phyloP scores from a whole-genome alignment of 345 rosid species.

The Acer campestre region DNA sequence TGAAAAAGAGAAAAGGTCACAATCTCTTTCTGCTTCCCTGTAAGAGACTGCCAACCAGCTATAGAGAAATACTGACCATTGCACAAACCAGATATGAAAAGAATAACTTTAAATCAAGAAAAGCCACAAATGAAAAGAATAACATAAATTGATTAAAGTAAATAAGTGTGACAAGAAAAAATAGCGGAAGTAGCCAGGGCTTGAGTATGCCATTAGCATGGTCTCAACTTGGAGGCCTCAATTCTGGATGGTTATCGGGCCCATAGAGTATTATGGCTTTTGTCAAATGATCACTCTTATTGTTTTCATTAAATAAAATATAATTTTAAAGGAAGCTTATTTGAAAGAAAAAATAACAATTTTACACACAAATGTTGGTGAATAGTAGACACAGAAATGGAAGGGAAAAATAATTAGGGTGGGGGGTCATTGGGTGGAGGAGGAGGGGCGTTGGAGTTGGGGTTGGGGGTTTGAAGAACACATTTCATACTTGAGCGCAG shows the following conservation, averaged over 20 bases:
- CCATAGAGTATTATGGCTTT: too few species aligned
- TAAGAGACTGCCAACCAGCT: conserved; percentile 58
- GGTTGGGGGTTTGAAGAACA: too few species aligned
- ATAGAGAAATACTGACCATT: conserved; percentile 57
- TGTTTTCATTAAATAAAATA: too few species aligned
- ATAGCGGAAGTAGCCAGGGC: neutral
- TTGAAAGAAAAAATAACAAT: too few species aligned
- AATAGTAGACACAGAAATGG: too few species aligned
- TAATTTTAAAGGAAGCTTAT: too few species aligned
- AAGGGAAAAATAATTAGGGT: too few species aligned
- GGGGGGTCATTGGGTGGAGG: too few species aligned
- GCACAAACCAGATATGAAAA: conserved; percentile 23
- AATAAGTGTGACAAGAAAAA: neutral
- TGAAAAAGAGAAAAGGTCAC: conserved; percentile 63
- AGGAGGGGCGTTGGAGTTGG: too few species aligned
- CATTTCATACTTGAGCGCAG: neutral
- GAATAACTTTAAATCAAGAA: neutral
- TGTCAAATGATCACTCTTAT: too few species aligned
- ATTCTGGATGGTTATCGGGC: neutral
- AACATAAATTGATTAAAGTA: neutral
- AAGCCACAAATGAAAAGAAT: neutral
- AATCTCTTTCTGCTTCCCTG: conserved; percentile 68
- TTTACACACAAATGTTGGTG: too few species aligned
- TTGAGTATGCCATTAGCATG: neutral
- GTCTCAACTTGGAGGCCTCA: neutral